Evolutionary conservation across 2,329 filamentous ascomycete genomes (phyloP), one percentile per base, ranked within the genome.

Genomic region (Arthrobotrys entomopaga): DNA sequence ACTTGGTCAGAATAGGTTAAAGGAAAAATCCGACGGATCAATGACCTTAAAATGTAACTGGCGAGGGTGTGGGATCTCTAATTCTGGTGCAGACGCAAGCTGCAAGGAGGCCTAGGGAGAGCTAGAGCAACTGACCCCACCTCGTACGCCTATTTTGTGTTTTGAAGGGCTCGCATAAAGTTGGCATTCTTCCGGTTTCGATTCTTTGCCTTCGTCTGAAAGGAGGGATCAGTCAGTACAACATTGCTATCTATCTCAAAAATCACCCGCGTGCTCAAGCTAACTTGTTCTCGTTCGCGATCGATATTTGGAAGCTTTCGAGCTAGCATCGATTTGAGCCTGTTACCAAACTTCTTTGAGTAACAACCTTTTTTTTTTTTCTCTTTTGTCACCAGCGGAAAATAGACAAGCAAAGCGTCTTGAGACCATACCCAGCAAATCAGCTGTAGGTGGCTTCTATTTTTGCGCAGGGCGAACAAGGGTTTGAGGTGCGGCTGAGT

Each of bases 401-500:
- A 64, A 52, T 24, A 49, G 58, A 43, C 59, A 71, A 71, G 57
- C n/a, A 50, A 22, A 19, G 11, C 16, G 16, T 72, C 53, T 64
- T 34, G 49, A 40, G 46, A 19, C 40, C 26, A 15, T 38, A 54
- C 53, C 49, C 50, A 57, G 48, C 61, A 58, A 63, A 66, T 66
- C 56, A 61, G 43, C 20, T 40, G 43, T 38, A 58, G 13, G 22
- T 29, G 48, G 34, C 63, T 74, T 57, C 70, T 74, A 74, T 74
- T 74, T 74, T 74, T 74, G 70, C 70, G 50, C 52, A 19, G 57
- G 43, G 38, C 3, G 40, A 46, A 52, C 70, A 74, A 38, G 70
- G 70, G 58, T 67, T n/a, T 15, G 15, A 24, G 52, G 63, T 74
- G 70, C 70, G 70, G 70, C 70, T 74, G 70, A 74, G 70, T 60